Evolutionary conservation across 129 eudicot species (phyloP), one percentile per base, ranked within the genome.

Genomic region (Flaveria linearis): DNA sequence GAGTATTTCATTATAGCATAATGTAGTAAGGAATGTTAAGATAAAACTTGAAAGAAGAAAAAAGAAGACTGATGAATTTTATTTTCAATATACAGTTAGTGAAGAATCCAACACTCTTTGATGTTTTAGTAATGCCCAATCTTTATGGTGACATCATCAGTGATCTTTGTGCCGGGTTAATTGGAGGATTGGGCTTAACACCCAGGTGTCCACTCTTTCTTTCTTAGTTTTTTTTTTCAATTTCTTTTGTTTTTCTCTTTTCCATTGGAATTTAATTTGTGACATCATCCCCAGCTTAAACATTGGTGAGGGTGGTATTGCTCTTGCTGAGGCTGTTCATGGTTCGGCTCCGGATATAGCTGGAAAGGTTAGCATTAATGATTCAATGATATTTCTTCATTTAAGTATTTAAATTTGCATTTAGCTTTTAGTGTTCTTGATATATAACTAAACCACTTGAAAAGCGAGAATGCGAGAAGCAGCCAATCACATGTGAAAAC

Each of bases 331-430:
- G 84, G 98, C 98, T 72, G 98, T 94, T 61, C 98, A 94, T 80
- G 98, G 98, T 78, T 94, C 98, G 66, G 97, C 98, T 71, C 98
- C 98, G 73, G 98, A 94, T 86, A 94, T 94, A 61, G 97, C 98
- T 70, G 98, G 98, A 80, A 88, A 91, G 98, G 98, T 94, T 65
- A 76, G 96, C 65, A 46, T 78, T 3, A 46, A 42, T 22, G 28
- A 5, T 26, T 78, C 13, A 46, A 11, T 15, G 18, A 9, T 51
- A 55, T 77, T 3, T 68, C 46, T 23, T 68, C 47, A 26, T 68
- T 42, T 11, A 77, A 67, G 41, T 25, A 20, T 77, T 16, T 77
- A n/a, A 22, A 33, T n/a, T 16, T 49, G 28, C 33, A 3, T 13
- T 47, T 18, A n/a, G 9, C 9, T 75, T 33, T 6, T 15, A 17